Base-by-base conservation (phyloP, 164 flowering plant genomes). In the Piper betle region DNA sequence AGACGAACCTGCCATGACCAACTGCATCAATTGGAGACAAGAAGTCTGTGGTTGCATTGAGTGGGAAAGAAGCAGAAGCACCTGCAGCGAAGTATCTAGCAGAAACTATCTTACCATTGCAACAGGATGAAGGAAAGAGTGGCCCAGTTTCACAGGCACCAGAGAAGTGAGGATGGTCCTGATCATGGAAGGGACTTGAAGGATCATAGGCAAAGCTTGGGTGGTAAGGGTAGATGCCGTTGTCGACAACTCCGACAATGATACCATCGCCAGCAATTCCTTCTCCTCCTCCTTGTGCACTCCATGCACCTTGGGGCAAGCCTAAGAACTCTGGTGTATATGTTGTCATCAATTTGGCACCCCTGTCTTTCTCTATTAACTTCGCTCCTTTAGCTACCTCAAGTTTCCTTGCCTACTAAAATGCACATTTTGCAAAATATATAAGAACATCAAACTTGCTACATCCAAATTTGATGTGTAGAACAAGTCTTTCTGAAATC, bases 21-120 rank as follows among this genome's bases (percentile, higher is more conserved):
- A 68, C 88, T 40, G 82, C 92, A 75, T 93, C 99, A 73, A 79
- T 82, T 17, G 98, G 97, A 6, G 99, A 93, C 25, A 83, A 80
- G 58, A 81, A 73, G 65, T 90, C 92, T 12, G 71, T 65, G 0
- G 92, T 78, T 40, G 79, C 10, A 64, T 93, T 85, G 33, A 90
- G 86, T 56, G 75, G 33, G 9, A 74, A 72, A 25, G 60, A 66
- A 0, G 94, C 82, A 66, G 76, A 71, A 69, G 96, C 99, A 38
- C 96, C 97, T 19, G 85, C 89, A 6, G 95, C 66, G 66, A 93
- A 93, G 72, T 74, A 88, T 71, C 88, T 81, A 0, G 97, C 99
- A 15, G 91, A 79, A 33, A 85, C 73, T 18, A 93, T 81, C 84
- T 93, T 90, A 20, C 96, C 93, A 69, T 86, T 93, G 81, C 99